Evolutionary conservation across 352 stramenopile genomes (phyloP).

Genomic region (Aphanomyces stellatus): DNA sequence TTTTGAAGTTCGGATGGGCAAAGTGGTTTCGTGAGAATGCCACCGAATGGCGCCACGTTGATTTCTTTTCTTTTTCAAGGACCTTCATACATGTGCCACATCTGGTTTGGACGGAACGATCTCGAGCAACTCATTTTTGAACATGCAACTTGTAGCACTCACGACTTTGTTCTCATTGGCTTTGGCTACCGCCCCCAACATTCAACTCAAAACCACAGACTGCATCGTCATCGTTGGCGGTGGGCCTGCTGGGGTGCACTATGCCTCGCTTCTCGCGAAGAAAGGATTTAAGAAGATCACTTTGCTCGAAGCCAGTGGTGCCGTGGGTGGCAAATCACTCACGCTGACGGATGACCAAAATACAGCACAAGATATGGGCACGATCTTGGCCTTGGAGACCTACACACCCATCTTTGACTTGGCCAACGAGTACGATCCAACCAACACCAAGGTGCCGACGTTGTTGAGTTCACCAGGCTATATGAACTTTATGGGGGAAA

Average conservation of each 20-base stretch:
- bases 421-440: background rate
- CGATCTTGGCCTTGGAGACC: background rate
- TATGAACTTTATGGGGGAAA: background rate
- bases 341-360: background rate
- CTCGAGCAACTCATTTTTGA: no score
- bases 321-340: background rate
- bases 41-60: no score
- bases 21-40: no score
- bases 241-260: constrained; percentile 7
- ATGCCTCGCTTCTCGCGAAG: constrained; percentile 12
- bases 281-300: constrained; percentile 13
- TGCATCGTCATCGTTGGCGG: constrained; percentile 20
- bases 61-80: no score
- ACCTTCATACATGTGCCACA: no score
- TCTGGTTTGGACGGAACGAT: no score
- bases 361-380: background rate
- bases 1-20: no score
- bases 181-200: no score
- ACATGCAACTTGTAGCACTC: no score
- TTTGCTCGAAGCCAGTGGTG: constrained; percentile 7
- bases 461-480: background rate
- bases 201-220: no score
- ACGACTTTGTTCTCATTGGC: no score
- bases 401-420: background rate
- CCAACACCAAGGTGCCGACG: background rate